A percentile compares a stretch with the other conserved stretches of the same genome.
These are phyloP conservation scores for Umbelopsis isabellina DNA, from an alignment of 192 early-diverging fungal genomes.

Conservation along the genomic window DNA sequence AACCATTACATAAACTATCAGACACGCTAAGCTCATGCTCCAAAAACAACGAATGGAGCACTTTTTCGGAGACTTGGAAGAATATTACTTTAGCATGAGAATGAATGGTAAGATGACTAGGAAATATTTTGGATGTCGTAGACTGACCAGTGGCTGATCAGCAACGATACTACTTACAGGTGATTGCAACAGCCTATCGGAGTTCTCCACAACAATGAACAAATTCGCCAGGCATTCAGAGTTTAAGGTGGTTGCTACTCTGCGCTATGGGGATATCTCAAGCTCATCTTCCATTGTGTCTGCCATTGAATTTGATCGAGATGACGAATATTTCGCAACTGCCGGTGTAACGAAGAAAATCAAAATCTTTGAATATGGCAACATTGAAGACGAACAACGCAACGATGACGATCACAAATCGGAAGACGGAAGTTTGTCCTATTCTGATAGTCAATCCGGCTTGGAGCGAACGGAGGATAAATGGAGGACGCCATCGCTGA, in stretches of 20 bases:
- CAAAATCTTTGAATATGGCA: constrained; percentile 88
- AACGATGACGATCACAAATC: constrained; percentile 14
- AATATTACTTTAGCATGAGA: constrained; percentile 72
- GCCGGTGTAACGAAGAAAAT: constrained; percentile 92
- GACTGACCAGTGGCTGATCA: background rate
- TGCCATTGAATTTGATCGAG: constrained; percentile 92
- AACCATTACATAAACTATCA: background rate
- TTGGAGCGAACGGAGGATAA: constrained; percentile 15
- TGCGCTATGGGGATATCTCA: constrained; percentile 79
- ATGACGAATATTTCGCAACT: constrained; percentile 92
- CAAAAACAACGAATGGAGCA: constrained; percentile 53
- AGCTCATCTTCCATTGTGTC: constrained; percentile 82
- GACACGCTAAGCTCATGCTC: constrained; percentile 26
- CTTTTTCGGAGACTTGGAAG: constrained; percentile 73
- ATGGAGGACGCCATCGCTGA: background rate
- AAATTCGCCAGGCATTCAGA: constrained; percentile 69
- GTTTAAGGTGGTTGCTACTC: constrained; percentile 74
- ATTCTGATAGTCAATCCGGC: background rate
- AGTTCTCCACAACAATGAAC: constrained; percentile 69
- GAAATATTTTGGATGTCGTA: background rate
- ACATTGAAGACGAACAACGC: constrained; percentile 43
- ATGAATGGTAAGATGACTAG: constrained; percentile 41
- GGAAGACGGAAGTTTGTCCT: constrained; percentile 28
- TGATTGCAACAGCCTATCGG: constrained; percentile 26
- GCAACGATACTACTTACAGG: background rate